These are phyloP conservation scores for Apostasia shenzhenica DNA, from an alignment of 106 monocot species.

Conservation along the genomic window DNA sequence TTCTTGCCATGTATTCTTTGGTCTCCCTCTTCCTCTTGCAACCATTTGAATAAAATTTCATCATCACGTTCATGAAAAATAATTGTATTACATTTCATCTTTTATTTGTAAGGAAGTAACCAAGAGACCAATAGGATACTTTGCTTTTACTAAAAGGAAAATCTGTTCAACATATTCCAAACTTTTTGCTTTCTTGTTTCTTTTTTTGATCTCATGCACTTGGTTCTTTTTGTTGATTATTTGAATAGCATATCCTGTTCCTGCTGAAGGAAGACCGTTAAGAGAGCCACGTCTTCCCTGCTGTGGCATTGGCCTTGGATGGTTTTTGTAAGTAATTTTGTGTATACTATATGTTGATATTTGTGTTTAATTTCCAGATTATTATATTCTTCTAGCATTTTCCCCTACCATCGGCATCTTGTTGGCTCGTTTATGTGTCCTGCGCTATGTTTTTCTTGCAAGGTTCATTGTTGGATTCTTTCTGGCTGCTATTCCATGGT, in stretches of 20 bases:
- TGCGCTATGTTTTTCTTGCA: conserved; percentile 3
- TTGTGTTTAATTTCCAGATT: background rate
- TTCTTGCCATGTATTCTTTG: too few species aligned
- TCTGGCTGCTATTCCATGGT: conserved; percentile 85
- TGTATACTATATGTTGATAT: background rate
- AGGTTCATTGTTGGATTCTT: conserved; percentile 90
- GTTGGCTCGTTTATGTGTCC: background rate
- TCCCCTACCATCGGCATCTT: background rate
- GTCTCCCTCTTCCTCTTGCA: too few species aligned
- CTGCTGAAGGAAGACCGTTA: conserved; percentile 26
- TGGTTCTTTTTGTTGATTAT: background rate
- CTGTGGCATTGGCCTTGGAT: conserved; percentile 25
- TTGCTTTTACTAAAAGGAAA: too few species aligned
- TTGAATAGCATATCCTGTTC: conserved; percentile 12
- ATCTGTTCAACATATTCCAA: too few species aligned
- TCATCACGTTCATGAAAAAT: too few species aligned
- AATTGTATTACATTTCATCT: too few species aligned
- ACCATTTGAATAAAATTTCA: too few species aligned
- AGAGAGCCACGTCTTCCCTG: conserved; percentile 23
- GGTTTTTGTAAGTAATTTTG: conserved; percentile 24
- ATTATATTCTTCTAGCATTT: background rate
- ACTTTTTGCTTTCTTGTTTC: too few species aligned
- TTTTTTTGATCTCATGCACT: background rate
- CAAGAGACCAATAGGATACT: too few species aligned
- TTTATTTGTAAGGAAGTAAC: too few species aligned